A percentile compares a stretch with the other conserved stretches of the same genome.
Evolutionary conservation across 768 basidiomycete species (phyloP).

Genomic region (Boletus edulis): DNA sequence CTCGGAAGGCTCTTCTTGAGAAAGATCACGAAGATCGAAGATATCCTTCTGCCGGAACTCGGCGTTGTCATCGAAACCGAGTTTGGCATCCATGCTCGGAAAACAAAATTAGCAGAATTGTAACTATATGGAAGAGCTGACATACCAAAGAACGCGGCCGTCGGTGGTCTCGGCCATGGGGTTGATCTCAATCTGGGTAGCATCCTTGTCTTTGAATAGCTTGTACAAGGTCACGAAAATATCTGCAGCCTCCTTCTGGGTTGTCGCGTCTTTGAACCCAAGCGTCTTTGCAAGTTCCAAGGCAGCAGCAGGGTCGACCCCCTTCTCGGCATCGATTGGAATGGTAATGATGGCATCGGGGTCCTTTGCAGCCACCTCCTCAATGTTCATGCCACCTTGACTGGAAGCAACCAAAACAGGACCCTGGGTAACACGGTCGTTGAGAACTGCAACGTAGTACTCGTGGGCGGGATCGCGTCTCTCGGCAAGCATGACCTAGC

Average conservation of each 20-base stretch:
- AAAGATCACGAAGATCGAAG: constrained; percentile 84
- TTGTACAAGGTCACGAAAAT: constrained; percentile 93
- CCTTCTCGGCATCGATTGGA: constrained; percentile 81
- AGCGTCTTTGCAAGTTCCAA: constrained; percentile 82
- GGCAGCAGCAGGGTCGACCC: constrained; percentile 71
- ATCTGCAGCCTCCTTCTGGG: constrained; percentile 84
- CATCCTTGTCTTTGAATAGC: constrained; percentile 98
- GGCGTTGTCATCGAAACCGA: constrained; percentile 99
- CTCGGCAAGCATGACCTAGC: constrained; percentile 96
- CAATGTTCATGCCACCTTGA: constrained; percentile 99
- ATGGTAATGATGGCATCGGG: constrained; percentile 94
- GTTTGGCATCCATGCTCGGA: constrained; percentile 97
- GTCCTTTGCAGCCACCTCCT: constrained; percentile 96
- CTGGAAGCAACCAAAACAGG: constrained; percentile 92
- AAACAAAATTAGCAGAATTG: background rate
- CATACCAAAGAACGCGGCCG: constrained; percentile 89
- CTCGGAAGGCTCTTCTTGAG: constrained; percentile 96
- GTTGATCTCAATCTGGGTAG: constrained; percentile 99
- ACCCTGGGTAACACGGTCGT: constrained; percentile 86
- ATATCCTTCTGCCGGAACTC: constrained; percentile 95
- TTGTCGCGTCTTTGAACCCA: constrained; percentile 73
- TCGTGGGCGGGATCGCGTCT: constrained; percentile 91
- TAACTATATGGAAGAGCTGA: background rate
- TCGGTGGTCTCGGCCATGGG: constrained; percentile 91
- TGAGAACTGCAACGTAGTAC: constrained; percentile 96